Base-by-base conservation (phyloP, 2,329 filamentous ascomycete genomes). In the Calonectria montana region DNA sequence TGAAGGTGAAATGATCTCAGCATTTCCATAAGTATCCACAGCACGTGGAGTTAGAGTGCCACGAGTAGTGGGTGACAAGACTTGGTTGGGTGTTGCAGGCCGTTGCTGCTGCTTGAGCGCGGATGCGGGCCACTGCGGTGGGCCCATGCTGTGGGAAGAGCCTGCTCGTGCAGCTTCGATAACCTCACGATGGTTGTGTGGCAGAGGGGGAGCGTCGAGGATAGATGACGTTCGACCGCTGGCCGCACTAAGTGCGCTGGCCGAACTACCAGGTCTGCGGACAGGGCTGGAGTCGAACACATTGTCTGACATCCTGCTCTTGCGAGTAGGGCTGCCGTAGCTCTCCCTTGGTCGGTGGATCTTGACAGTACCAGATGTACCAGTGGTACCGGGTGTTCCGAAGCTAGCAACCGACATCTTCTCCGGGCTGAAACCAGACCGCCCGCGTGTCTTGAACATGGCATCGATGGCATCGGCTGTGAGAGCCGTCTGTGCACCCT, bases 381-480 rank as follows among this genome's bases (percentile, higher is more conserved):
- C 83, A 47, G 82, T 79, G 66, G 80, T 83, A 62, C 79, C 82
- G 18, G 82, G 73, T 23, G 81, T 82, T 61, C 80, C 82, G 16
- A 82, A 72, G 41, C 79, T 82, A 50, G 75, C 77, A 45, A 83
- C 65, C 3, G 86, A 87, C 18, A 81, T 82, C 79, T 84, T 83
- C 55, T 80, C 80, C 16, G 84, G 81, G 15, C 76, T 77, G n/a
- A 74, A 72, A 10, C 62, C 67, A 31, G 71, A 66, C 13, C 70
- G 77, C 29, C 74, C 59, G 47, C 76, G 74, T 23, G 88, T 87
- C 75, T 89, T 88, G 68, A 97, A 84, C 79, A 98, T 88, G 67
- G 91, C 89, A 76, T 98, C 95, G 74, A 98, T 94, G 68, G 93
- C 92, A 62, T 93, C 90, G 0, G 94, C 90, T n/a, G 95, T 97